Evolutionary conservation across 1,284 basidiomycete species (phyloP), one percentile per base, ranked within the genome.

Genomic region (Cryptococcus amylolentus): DNA sequence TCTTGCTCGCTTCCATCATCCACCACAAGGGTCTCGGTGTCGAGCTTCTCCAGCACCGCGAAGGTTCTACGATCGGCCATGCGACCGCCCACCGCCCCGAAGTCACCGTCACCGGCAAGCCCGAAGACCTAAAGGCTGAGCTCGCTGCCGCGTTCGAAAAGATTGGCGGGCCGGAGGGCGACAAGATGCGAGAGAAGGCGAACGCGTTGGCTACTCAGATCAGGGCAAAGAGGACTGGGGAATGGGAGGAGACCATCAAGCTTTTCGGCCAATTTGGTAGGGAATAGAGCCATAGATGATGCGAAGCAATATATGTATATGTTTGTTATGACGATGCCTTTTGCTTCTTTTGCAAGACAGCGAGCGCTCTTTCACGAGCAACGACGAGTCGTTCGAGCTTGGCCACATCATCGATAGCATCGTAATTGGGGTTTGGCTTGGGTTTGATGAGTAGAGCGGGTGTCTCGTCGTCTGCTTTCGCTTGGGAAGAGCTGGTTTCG

Each of bases 361-460:
- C 65, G 50, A 60, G 58, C 23, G 73, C 72, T 62, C 66, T 68
- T 56, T 69, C 66, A 43, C 61, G 60, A 10, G 74, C 74, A 12
- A 56, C 56, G 8, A 76, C 55, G 13, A 76, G 60, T n/a, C 75
- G 56, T 39, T 72, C 62, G n/a, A 76, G 56, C 41, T 65, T 67
- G 8, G 49, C 49, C 6, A 65, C 53, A 49, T 74, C 72, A 1
- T 68, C 57, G 18, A 75, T 68, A 8, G 57, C 59, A 45, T 70
- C 66, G 46, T 75, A 75, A 35, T 35, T 2, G 31, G 10, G 6
- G 6, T 6, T 10, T 35, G 31, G 31, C 16, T 58, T 54, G 28
- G 49, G 53, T 38, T 51, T 55, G 51, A 44, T 27, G 60, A 52
- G n/a, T 60, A 57, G 38, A 60, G 35, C 4, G 10, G 42, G 42